A percentile compares a stretch with the other conserved stretches of the same genome.
Conservation (phyloP, 805 yeast species). For the Kodamaea hsintzibuensis region DNA sequence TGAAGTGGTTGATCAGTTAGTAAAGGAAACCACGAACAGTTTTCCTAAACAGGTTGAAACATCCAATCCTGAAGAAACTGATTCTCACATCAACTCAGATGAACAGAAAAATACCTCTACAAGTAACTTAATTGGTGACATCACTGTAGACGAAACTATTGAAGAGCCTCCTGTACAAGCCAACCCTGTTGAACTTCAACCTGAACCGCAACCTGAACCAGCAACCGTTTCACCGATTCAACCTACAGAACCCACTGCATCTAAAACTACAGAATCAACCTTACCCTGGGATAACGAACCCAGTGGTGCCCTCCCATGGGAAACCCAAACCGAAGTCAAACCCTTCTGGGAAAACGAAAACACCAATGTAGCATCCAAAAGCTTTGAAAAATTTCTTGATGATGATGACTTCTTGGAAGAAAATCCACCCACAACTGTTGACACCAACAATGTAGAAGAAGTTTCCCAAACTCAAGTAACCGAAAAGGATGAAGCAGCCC, state of each 20-base stretch:
- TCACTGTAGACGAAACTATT: background rate
- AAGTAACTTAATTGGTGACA: background rate
- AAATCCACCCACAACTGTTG: background rate
- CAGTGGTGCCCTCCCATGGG: background rate
- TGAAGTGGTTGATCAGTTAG: conserved; percentile 71
- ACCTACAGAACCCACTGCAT: background rate
- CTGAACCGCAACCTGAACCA: background rate
- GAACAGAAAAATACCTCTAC: background rate
- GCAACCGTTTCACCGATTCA: background rate
- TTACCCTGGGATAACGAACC: background rate
- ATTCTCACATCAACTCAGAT: background rate
- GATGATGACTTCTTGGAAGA: conserved; percentile 23
- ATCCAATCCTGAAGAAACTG: background rate
- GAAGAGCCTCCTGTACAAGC: background rate
- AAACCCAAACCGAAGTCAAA: background rate
- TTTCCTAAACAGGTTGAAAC: background rate
- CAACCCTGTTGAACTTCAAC: background rate
- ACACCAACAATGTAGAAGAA: background rate
- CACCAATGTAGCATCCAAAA: background rate
- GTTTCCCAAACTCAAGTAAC: background rate
- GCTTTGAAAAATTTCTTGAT: conserved; percentile 13
- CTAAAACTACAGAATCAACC: background rate
- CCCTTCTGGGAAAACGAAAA: conserved; percentile 3
- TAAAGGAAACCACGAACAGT: background rate
- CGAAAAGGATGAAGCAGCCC: background rate